A percentile compares a stretch with the other conserved stretches of the same genome.
These are phyloP conservation scores for Ustilago vetiveriae DNA, from an alignment of 1,284 basidiomycete genomes.

Conservation along the genomic window DNA sequence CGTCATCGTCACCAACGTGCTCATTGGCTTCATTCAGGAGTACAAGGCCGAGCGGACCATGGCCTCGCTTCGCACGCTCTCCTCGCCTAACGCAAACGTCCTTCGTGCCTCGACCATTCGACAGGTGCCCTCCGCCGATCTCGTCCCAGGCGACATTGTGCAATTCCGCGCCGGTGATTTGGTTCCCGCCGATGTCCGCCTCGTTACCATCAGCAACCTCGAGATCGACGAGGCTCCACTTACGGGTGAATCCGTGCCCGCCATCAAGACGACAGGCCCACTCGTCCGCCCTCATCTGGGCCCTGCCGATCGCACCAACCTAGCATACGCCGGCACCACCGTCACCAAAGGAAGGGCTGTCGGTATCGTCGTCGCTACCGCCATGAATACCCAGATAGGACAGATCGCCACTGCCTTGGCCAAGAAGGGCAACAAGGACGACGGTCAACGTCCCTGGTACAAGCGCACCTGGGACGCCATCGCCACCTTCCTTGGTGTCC, in stretches of 20 bases:
- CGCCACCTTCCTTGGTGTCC: slow-evolving; percentile 68
- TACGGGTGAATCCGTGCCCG: slow-evolving; percentile 60
- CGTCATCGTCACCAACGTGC: slow-evolving; percentile 67
- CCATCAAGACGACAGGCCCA: slow-evolving; percentile 48
- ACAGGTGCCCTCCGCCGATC: slow-evolving; percentile 26
- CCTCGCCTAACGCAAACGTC: slow-evolving; percentile 56
- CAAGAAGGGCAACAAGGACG: slow-evolving; percentile 27
- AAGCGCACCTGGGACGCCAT: slow-evolving; percentile 51
- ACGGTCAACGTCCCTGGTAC: slow-evolving; percentile 27
- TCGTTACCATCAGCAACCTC: slow-evolving; percentile 56
- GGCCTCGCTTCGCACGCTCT: slow-evolving; percentile 58
- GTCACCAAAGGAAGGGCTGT: slow-evolving; percentile 61
- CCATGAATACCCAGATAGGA: slow-evolving; percentile 57
- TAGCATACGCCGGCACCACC: slow-evolving; percentile 55
- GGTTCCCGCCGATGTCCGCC: slow-evolving; percentile 58
- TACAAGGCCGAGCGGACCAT: slow-evolving; percentile 62
- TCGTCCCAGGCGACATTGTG: slow-evolving; percentile 72
- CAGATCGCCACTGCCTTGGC: slow-evolving; percentile 59
- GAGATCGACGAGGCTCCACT: slow-evolving; percentile 62
- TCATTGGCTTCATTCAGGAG: slow-evolving; percentile 62
- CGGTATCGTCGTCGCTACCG: slow-evolving; percentile 59
- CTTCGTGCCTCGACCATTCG: slow-evolving; percentile 40
- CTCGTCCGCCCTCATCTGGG: slow-evolving; percentile 45
- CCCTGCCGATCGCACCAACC: slow-evolving; percentile 57
- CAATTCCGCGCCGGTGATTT: slow-evolving; percentile 59